Evolutionary conservation across 2,329 filamentous ascomycete species (phyloP).

Genomic region (Lachnellula suecica): DNA sequence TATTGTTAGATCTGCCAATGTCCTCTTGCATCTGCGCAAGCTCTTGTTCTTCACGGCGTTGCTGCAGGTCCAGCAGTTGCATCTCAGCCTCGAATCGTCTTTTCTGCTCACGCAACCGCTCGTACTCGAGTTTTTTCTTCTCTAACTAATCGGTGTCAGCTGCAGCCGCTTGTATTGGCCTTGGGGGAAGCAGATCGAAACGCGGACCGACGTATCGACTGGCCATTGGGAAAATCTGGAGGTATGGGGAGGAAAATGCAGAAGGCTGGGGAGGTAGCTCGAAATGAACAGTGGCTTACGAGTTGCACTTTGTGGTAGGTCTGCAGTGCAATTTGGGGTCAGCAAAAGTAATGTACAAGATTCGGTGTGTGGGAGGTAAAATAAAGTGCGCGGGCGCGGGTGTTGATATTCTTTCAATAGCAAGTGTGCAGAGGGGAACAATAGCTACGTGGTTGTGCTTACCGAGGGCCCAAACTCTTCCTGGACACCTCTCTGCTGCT

Average conservation of each 20-base stretch:
- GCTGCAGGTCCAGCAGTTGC: slow-evolving; percentile 83
- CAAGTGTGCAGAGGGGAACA: slow-evolving; percentile 12
- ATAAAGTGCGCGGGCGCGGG: not conserved
- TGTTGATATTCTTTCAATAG: too few species aligned
- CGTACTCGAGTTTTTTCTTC: slow-evolving; percentile 91
- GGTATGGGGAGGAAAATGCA: not conserved
- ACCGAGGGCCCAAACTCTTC: slow-evolving; percentile 35
- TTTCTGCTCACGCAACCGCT: slow-evolving; percentile 85
- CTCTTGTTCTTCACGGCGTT: slow-evolving; percentile 79
- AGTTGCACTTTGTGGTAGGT: slow-evolving; percentile 73
- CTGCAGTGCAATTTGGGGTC: slow-evolving; percentile 40
- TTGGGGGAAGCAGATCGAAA: not conserved
- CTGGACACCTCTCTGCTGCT: slow-evolving; percentile 28
- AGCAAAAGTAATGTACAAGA: slow-evolving; percentile 16
- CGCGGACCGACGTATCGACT: too few species aligned
- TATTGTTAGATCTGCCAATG: slow-evolving; percentile 54
- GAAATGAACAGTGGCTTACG: slow-evolving; percentile 50
- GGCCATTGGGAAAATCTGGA: too few species aligned
- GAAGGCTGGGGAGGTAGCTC: not conserved
- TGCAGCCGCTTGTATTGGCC: not conserved
- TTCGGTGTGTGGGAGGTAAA: not conserved
- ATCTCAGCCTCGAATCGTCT: slow-evolving; percentile 90
- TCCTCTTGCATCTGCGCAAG: slow-evolving; percentile 83
- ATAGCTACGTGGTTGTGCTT: too few species aligned
- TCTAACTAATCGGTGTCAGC: slow-evolving; percentile 68